Evolutionary conservation across 768 basidiomycete species (phyloP).

Genomic region (Cystobasidium ongulense): DNA sequence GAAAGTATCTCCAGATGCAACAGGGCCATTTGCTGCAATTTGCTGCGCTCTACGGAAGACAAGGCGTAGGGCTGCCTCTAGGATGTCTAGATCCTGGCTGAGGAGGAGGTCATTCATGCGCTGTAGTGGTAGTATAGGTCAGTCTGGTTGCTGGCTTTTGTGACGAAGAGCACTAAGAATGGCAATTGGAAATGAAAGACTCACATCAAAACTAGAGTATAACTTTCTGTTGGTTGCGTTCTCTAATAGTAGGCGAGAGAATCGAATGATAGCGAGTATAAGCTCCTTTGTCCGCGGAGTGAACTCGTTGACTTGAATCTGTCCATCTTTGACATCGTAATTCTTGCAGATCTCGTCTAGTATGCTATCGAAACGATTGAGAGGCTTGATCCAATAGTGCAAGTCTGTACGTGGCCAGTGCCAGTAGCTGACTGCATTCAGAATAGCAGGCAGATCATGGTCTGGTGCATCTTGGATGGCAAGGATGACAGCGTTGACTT

Average conservation of each 20-base stretch:
- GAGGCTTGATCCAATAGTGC: slow-evolving; percentile 88
- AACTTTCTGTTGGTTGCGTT: slow-evolving; percentile 97
- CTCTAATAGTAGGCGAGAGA: slow-evolving; percentile 82
- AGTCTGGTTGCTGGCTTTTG: slow-evolving; percentile 10
- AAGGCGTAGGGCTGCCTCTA: slow-evolving; percentile 72
- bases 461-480: slow-evolving; percentile 52
- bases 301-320: slow-evolving; percentile 63
- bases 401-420: slow-evolving; percentile 93
- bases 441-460: slow-evolving; percentile 61
- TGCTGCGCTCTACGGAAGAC: slow-evolving; percentile 89
- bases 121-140: slow-evolving; percentile 48
- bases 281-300: slow-evolving; percentile 63
- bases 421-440: slow-evolving; percentile 63
- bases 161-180: background rate
- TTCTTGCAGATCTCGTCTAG: slow-evolving; percentile 71
- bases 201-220: slow-evolving; percentile 90
- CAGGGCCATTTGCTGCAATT: slow-evolving; percentile 71
- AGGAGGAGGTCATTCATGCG: slow-evolving; percentile 79
- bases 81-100: slow-evolving; percentile 79
- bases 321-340: slow-evolving; percentile 56
- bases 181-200: slow-evolving; percentile 43
- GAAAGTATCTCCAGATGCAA: slow-evolving; percentile 64
- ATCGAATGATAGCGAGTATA: slow-evolving; percentile 72
- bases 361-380: slow-evolving; percentile 89
- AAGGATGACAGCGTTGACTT: slow-evolving; percentile 29